Evolutionary conservation across 164 flowering plant genomes (phyloP).

Genomic region (Buxus sempervirens): DNA sequence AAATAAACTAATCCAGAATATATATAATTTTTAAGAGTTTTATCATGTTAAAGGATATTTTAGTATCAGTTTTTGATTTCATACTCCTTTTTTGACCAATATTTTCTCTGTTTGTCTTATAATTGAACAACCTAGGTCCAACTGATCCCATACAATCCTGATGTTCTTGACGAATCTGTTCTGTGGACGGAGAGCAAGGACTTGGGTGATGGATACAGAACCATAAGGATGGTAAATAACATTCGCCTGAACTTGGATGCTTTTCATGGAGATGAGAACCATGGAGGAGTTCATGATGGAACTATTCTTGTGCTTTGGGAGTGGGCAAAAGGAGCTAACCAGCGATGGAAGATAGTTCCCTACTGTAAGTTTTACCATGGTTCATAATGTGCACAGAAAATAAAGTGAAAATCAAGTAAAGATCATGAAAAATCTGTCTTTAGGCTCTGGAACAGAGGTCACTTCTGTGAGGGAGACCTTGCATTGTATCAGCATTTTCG

Average conservation of each 20-base stretch:
- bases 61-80: too few relatives aligned
- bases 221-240: conserved; percentile 70
- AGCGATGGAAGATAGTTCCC: conserved; percentile 62
- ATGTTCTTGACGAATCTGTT: conserved; percentile 54
- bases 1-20: too few relatives aligned
- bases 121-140: too few relatives aligned
- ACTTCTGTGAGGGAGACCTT: too few relatives aligned
- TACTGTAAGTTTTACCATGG: conserved; percentile 44
- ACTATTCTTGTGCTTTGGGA: conserved; percentile 60
- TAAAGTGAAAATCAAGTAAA: not conserved
- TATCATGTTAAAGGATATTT: too few relatives aligned
- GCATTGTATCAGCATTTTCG: too few relatives aligned
- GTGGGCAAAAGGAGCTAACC: conserved; percentile 76
- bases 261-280: conserved; percentile 57
- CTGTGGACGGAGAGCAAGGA: conserved; percentile 70
- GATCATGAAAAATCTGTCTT: too few relatives aligned
- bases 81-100: too few relatives aligned
- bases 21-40: too few relatives aligned
- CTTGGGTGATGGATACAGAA: conserved; percentile 51
- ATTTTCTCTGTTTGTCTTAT: too few relatives aligned
- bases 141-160: too few relatives aligned
- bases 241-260: conserved; percentile 62
- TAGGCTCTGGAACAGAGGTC: too few relatives aligned
- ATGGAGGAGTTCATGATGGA: conserved; percentile 72
- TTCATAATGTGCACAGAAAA: not conserved